phyloP scores from a whole-genome alignment of 129 eudicot genomes.

The Mikania micrantha region DNA sequence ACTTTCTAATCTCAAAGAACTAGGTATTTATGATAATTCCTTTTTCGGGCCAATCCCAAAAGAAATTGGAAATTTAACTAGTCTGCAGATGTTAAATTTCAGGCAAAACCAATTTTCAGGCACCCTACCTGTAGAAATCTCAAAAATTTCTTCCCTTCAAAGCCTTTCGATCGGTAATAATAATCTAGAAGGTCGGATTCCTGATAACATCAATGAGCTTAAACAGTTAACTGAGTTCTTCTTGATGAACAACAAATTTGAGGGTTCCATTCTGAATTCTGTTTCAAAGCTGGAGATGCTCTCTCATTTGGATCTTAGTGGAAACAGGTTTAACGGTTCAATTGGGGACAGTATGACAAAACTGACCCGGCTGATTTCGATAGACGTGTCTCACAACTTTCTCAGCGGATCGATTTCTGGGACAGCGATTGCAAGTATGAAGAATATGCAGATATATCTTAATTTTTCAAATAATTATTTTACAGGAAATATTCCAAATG shows the following conservation, averaged over 20 bases:
- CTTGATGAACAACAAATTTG: constrained; percentile 45
- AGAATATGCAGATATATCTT: constrained; percentile 50
- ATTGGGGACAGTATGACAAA: constrained; percentile 41
- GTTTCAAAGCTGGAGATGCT: constrained; percentile 54
- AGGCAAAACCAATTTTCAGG: too few species aligned
- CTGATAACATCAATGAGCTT: constrained; percentile 49
- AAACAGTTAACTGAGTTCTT: constrained; percentile 39
- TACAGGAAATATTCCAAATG: constrained; percentile 53
- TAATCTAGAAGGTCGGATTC: constrained; percentile 59
- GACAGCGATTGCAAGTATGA: constrained; percentile 46
- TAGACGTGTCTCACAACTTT: constrained; percentile 63
- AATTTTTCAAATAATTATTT: constrained; percentile 60
- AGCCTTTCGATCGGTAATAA: constrained; percentile 46
- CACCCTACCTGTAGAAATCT: constrained; percentile 40
- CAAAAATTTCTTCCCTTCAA: constrained; percentile 51
- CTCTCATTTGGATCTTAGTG: constrained; percentile 48
- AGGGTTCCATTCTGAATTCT: constrained; percentile 46
- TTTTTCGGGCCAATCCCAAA: too few species aligned
- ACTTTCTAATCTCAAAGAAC: too few species aligned
- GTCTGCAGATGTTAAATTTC: too few species aligned
- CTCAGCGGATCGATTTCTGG: constrained; percentile 54
- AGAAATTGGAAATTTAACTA: too few species aligned
- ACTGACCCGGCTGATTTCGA: constrained; percentile 28
- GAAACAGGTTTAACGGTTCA: constrained; percentile 63
- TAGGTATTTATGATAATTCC: too few species aligned